Evolutionary conservation across 2,329 filamentous ascomycete genomes (phyloP).

Genomic region (Macrophomina phaseolina): DNA sequence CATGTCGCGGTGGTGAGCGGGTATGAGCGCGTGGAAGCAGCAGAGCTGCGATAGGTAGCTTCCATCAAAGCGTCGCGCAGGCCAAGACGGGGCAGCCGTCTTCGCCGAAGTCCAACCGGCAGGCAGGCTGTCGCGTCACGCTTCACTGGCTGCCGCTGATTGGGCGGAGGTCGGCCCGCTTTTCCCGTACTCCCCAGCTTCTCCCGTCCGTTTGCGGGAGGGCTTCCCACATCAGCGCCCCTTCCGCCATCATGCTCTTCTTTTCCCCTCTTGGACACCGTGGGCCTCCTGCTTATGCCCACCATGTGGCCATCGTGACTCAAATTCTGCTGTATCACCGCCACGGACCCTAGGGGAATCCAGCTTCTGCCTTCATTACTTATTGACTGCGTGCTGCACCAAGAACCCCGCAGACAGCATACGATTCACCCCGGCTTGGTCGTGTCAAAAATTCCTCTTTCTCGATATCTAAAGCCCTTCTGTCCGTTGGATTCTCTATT

Average conservation of each 20-base stretch:
- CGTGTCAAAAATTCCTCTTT: background rate
- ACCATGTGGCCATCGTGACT: constrained; percentile 1
- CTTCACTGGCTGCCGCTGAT: background rate
- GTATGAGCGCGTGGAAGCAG: background rate
- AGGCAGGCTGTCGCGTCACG: no score
- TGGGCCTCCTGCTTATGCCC: background rate
- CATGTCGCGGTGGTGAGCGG: constrained; percentile 51
- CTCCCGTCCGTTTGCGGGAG: constrained; percentile 3
- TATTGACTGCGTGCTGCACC: no score
- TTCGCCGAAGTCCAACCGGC: background rate
- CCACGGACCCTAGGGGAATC: background rate
- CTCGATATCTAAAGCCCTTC: background rate
- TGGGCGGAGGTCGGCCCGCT: constrained; percentile 1
- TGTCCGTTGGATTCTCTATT: background rate
- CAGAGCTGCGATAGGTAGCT: background rate
- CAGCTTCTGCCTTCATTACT: no score
- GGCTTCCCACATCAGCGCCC: background rate
- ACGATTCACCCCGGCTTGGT: background rate
- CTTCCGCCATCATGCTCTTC: background rate
- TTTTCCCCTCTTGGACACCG: background rate
- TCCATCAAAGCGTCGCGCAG: background rate
- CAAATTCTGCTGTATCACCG: constrained; percentile 5
- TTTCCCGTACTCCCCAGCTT: background rate
- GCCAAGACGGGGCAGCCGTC: background rate
- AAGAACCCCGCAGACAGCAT: no score